Evolutionary conservation across 768 basidiomycete genomes (phyloP), one percentile per base, ranked within the genome.

Genomic region (Leccinum olivaceopallidum): DNA sequence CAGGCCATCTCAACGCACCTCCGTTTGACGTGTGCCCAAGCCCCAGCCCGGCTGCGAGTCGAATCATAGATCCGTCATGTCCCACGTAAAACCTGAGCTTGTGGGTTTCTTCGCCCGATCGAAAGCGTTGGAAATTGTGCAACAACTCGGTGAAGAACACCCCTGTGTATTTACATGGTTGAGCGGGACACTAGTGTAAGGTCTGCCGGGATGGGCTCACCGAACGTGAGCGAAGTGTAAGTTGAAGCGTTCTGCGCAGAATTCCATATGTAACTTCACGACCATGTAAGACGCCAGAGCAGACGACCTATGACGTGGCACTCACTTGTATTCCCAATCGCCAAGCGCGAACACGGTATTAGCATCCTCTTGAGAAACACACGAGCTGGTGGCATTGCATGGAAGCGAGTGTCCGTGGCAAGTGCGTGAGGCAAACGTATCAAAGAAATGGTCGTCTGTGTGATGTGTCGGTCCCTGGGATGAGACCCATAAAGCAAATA

Each of bases 241-340:
- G 59, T 66, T 0, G 77, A 73, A 5, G 82, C 72, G 55, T 80
- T 79, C 59, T 77, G 71, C 5, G 81, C 82, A 0, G 76, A 63
- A 60, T 80, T 81, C 78, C 79, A 83, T 65, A 83, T 80, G 63
- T 83, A 83, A 53, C 81, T 82, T 63, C 16, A 53, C 1, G 30
- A 0, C 26, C 16, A 36, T 10, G 30, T 64, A 54, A 65, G 50
- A 22, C 20, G 50, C 4, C 0, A 6, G 3, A n/a, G 5, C 26
- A 8, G 39, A 53, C 16, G 28, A 57, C 53, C 44, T 36, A 36
- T 28, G 30, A 14, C 37, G 14, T 6, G 32, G 20, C 5, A 59
- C 61, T 70, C 73, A 87, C 59, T 76, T 81, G 60, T 86, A 85
- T 68, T 86, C 85, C 83, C 83, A 86, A 60, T 83, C 83, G 0